These are phyloP conservation scores for Rhodamnia argentea DNA, from an alignment of 345 rosid species.

Conservation along the genomic window DNA sequence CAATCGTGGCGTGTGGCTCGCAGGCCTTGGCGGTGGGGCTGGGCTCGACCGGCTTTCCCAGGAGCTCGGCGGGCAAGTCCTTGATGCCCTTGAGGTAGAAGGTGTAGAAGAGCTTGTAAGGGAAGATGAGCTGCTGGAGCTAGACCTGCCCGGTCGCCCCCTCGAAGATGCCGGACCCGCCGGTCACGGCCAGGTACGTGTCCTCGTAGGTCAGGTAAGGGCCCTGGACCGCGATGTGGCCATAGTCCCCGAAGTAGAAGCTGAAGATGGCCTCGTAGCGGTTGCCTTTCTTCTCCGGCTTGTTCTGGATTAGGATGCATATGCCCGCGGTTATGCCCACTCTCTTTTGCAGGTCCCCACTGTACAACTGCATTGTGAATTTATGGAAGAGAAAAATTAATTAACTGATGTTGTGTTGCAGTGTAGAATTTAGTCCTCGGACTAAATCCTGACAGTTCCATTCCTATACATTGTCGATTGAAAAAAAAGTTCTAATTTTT, in stretches of 20 bases:
- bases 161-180: slow-evolving; percentile 35
- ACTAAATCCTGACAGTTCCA: background rate
- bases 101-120: slow-evolving; percentile 40
- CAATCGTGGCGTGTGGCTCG: slow-evolving; percentile 5
- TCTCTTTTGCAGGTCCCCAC: slow-evolving; percentile 66
- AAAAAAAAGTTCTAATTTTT: no score
- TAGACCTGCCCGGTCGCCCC: slow-evolving; percentile 43
- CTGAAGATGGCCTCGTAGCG: slow-evolving; percentile 79
- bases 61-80: slow-evolving; percentile 11
- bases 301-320: slow-evolving; percentile 65
- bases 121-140: slow-evolving; percentile 34
- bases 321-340: slow-evolving; percentile 83
- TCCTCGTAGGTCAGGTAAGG: slow-evolving; percentile 37
- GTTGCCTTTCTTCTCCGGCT: slow-evolving; percentile 66
- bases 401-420: background rate
- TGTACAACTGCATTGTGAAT: slow-evolving; percentile 32
- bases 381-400: background rate
- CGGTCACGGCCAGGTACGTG: slow-evolving; percentile 30
- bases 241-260: slow-evolving; percentile 65
- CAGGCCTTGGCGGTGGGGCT: slow-evolving; percentile 12
- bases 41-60: slow-evolving; percentile 8
- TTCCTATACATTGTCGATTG: background rate
- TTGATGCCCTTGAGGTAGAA: slow-evolving; percentile 30
- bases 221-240: slow-evolving; percentile 37
- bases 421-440: background rate